A percentile compares a stretch with the other conserved stretches of the same genome.
These are phyloP conservation scores for Glycine tomentella DNA, from an alignment of 306 rosid species.

Conservation along the genomic window DNA sequence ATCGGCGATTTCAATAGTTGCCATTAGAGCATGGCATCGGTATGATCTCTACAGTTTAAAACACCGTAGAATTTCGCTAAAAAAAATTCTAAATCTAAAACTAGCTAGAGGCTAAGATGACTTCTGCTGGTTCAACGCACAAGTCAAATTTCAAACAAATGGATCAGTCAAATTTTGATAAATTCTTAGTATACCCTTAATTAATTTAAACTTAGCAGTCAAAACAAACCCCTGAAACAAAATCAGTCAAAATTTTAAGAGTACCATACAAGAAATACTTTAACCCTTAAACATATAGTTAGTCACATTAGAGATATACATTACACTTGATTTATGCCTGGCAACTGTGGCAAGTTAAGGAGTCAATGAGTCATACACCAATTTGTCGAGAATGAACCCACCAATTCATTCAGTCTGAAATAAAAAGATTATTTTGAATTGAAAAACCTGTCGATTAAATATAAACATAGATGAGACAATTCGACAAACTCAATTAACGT, in stretches of 20 bases:
- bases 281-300: neutral
- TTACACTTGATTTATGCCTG: neutral
- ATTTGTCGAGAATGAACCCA: neutral
- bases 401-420: neutral
- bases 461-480: neutral
- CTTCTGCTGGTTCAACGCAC: neutral
- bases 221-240: neutral
- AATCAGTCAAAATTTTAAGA: neutral
- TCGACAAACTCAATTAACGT: neutral
- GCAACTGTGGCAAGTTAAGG: neutral
- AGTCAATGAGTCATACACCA: neutral
- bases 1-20: neutral
- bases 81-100: neutral
- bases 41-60: neutral
- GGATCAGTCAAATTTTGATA: slow-evolving; percentile 45
- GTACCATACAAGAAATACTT: neutral
- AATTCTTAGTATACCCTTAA: neutral
- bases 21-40: neutral
- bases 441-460: neutral
- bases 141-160: slow-evolving; percentile 35
- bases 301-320: neutral
- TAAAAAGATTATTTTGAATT: neutral
- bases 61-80: too few species aligned
- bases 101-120: neutral
- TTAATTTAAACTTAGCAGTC: neutral